Percentiles rank a stretch among this genome's conserved stretches.
Conservation (phyloP, 148 eudicot species). For the Heliosperma pusillum region DNA sequence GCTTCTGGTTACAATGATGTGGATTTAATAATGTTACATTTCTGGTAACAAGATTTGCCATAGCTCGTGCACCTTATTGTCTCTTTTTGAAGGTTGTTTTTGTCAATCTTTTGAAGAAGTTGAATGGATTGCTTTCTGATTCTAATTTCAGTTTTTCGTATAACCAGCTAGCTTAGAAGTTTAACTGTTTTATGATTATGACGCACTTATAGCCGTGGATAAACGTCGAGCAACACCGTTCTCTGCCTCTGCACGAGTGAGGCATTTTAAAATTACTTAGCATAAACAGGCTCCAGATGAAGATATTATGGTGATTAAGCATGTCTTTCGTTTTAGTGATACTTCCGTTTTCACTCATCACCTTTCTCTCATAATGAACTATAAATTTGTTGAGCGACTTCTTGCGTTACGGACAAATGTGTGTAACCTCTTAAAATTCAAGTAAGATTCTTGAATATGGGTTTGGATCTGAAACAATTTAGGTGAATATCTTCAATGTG, state of each 20-base stretch:
- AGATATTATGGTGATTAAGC: background rate
- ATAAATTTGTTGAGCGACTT: too few relatives aligned
- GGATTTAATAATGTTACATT: background rate
- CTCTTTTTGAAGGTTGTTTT: background rate
- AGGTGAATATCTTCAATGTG: background rate
- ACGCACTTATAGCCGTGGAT: background rate
- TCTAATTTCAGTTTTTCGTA: background rate
- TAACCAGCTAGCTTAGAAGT: background rate
- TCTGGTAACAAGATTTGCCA: background rate
- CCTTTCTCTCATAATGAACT: too few relatives aligned
- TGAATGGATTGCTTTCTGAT: background rate
- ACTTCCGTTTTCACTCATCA: too few relatives aligned
- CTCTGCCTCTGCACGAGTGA: background rate
- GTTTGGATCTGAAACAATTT: background rate
- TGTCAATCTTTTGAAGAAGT: background rate
- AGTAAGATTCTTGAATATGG: background rate
- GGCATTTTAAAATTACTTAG: background rate
- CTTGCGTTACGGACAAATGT: too few relatives aligned
- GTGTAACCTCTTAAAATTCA: too few relatives aligned
- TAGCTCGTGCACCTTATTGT: constrained; percentile 5
- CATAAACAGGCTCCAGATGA: background rate
- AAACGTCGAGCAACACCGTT: background rate
- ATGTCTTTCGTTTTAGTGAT: too few relatives aligned
- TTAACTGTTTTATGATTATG: background rate
- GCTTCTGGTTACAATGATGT: constrained; percentile 4